Conservation (phyloP, 768 basidiomycete genomes). For the Lentinula edodes region DNA sequence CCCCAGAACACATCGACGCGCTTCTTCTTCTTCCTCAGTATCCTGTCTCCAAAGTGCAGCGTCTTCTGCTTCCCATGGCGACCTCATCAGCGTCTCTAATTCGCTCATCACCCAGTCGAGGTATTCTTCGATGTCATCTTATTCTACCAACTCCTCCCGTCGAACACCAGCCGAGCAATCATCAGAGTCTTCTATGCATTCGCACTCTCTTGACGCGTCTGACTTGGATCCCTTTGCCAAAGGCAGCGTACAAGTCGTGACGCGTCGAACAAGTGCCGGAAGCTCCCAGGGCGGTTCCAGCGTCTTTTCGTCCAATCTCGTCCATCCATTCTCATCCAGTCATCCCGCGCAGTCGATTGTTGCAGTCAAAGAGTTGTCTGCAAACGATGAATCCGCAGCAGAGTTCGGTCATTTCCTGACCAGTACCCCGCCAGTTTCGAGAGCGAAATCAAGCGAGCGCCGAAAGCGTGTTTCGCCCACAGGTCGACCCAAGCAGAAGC, state of each 20-base stretch:
- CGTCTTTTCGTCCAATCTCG: not conserved
- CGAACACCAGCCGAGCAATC: not conserved
- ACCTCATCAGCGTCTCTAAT: not conserved
- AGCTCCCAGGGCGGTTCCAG: not conserved
- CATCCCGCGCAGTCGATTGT: not conserved
- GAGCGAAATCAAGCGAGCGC: not conserved
- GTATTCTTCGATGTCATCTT: not conserved
- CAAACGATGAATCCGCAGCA: not conserved
- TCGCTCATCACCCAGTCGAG: not conserved
- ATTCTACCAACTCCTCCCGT: not conserved
- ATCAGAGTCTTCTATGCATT: not conserved
- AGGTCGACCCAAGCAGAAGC: not conserved
- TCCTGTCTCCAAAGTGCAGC: not conserved
- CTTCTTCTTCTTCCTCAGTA: not conserved
- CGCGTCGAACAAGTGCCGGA: not conserved
- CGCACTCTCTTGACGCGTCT: not conserved
- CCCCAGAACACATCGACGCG: not conserved
- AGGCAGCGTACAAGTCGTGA: slow-evolving; percentile 1
- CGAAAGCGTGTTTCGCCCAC: not conserved
- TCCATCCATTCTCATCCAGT: not conserved
- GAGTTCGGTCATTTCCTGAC: not conserved
- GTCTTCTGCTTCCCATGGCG: not conserved
- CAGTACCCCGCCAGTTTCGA: not conserved
- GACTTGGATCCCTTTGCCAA: slow-evolving; percentile 4
- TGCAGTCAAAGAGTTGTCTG: not conserved